phyloP scores from a whole-genome alignment of 2,329 filamentous ascomycete species.

The Aspergillus sp. region DNA sequence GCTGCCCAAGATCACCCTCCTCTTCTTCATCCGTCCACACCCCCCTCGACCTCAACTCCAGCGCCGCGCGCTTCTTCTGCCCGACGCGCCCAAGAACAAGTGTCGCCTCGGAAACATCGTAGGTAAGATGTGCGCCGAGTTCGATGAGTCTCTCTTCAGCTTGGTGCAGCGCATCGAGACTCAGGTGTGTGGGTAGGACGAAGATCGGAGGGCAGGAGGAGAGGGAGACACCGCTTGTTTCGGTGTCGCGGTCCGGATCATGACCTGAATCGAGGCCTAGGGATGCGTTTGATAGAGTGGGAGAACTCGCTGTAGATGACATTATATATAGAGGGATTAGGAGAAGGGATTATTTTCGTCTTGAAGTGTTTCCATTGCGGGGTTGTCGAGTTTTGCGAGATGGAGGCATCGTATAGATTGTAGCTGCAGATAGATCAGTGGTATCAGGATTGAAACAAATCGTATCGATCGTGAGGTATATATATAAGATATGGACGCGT shows the following conservation, averaged over 20 bases:
- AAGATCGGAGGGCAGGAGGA: slow-evolving; percentile 66
- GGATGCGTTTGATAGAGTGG: slow-evolving; percentile 5
- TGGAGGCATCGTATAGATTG: neutral
- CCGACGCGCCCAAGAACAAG: slow-evolving; percentile 75
- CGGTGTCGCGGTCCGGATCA: neutral
- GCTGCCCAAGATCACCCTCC: neutral
- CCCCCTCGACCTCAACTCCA: slow-evolving; percentile 74
- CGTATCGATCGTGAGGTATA: neutral
- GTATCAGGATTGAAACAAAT: neutral
- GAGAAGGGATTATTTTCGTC: neutral
- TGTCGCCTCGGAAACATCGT: slow-evolving; percentile 71
- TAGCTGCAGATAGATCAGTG: neutral
- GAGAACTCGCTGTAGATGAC: slow-evolving; percentile 25
- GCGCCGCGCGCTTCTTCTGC: slow-evolving; percentile 70
- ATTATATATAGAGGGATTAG: neutral
- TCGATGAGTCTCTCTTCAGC: slow-evolving; percentile 67
- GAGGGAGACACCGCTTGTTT: slow-evolving; percentile 31
- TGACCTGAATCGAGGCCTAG: neutral
- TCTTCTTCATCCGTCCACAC: slow-evolving; percentile 53
- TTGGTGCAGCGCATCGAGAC: slow-evolving; percentile 63
- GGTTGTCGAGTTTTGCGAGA: neutral
- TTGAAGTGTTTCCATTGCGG: neutral
- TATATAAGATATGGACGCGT: neutral
- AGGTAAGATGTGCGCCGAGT: slow-evolving; percentile 65
- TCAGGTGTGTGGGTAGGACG: slow-evolving; percentile 72